Evolutionary conservation across 140 eudicot species (phyloP).

Genomic region (Bidens hawaiensis): DNA sequence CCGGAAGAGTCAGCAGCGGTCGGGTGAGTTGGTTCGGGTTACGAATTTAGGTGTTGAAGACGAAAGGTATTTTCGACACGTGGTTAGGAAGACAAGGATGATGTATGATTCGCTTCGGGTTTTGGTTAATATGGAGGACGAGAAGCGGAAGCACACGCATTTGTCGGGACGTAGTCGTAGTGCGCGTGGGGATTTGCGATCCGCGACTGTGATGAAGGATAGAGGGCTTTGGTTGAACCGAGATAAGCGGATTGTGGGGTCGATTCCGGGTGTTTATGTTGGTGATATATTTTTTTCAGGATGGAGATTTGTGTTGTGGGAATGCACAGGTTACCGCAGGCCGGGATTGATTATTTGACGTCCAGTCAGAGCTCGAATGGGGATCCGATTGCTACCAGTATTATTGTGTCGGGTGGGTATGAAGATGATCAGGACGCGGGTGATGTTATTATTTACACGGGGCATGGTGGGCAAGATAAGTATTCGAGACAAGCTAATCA

Average conservation of each 20-base stretch:
- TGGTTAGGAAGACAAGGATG: slow-evolving; percentile 55
- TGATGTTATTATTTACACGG: slow-evolving; percentile 70
- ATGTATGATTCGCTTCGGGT: slow-evolving; percentile 63
- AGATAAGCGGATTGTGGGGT: slow-evolving; percentile 73
- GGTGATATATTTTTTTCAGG: slow-evolving; percentile 77
- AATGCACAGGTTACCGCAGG: slow-evolving; percentile 72
- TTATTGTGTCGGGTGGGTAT: slow-evolving; percentile 86
- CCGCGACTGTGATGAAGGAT: slow-evolving; percentile 56
- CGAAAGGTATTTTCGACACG: slow-evolving; percentile 45
- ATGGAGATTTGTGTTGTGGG: slow-evolving; percentile 89
- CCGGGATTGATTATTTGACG: slow-evolving; percentile 85
- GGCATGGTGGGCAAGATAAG: slow-evolving; percentile 90
- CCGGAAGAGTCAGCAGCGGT: slow-evolving; percentile 40
- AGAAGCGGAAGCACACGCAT: slow-evolving; percentile 26
- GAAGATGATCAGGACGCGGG: slow-evolving; percentile 89
- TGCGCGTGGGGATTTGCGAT: slow-evolving; percentile 52
- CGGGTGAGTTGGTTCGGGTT: slow-evolving; percentile 70
- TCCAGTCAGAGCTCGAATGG: slow-evolving; percentile 68
- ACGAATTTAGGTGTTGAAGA: slow-evolving; percentile 52
- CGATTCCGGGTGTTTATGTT: slow-evolving; percentile 61
- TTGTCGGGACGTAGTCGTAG: slow-evolving; percentile 14
- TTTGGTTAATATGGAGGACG: slow-evolving; percentile 41
- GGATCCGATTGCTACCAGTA: slow-evolving; percentile 90
- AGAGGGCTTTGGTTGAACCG: slow-evolving; percentile 73
- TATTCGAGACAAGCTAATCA: slow-evolving; percentile 47